Evolutionary conservation across 139 green algal genomes (phyloP).

Genomic region (Chlorella vulgaris): DNA sequence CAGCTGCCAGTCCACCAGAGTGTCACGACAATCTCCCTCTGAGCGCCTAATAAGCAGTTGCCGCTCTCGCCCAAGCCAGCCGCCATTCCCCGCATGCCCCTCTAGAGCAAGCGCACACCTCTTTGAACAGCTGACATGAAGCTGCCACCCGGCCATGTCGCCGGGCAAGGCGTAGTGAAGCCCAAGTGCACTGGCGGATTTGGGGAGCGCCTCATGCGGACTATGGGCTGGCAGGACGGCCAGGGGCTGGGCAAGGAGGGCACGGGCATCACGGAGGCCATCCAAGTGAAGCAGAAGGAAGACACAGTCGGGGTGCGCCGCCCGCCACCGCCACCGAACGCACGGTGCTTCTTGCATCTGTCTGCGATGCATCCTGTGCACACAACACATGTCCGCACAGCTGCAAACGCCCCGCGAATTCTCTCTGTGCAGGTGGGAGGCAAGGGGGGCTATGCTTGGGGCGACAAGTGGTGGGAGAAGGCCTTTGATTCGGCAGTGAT

Average conservation of each 20-base stretch:
- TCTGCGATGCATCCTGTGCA: no score
- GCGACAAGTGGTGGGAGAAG: constrained; percentile 80
- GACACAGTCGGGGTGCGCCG: constrained; percentile 74
- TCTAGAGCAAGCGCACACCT: no score
- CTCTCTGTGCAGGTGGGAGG: constrained; percentile 63
- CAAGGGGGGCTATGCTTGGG: constrained; percentile 62
- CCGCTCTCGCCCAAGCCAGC: no score
- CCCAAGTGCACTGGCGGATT: constrained; percentile 77
- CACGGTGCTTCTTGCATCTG: not conserved
- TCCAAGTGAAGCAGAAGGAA: constrained; percentile 88
- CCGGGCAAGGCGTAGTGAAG: constrained; percentile 72
- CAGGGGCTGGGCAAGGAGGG: constrained; percentile 76
- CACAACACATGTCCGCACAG: not conserved
- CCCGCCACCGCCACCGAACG: not conserved
- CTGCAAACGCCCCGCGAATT: not conserved
- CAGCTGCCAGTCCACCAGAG: no score
- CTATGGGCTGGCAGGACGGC: constrained; percentile 83
- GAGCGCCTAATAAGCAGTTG: no score
- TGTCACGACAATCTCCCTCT: no score
- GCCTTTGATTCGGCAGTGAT: constrained; percentile 68
- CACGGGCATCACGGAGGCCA: constrained; percentile 71
- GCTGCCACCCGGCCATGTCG: constrained; percentile 78
- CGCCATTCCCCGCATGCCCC: no score
- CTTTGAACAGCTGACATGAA: constrained; percentile 83
- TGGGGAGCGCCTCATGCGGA: constrained; percentile 80